Conservation (phyloP, 495 filamentous ascomycete species). For the Aspergillus conjunctus region DNA sequence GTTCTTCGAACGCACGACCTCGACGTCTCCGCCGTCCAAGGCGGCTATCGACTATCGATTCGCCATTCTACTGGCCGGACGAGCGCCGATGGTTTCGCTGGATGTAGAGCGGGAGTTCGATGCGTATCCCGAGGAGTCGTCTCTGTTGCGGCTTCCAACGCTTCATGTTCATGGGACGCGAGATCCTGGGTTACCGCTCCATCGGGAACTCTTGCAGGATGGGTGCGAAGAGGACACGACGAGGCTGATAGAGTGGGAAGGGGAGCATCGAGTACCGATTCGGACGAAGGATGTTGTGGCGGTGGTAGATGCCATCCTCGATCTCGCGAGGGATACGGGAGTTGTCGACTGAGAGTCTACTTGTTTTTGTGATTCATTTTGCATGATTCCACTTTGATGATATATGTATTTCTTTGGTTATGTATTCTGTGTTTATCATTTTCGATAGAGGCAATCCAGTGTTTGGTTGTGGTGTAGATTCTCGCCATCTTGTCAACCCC, state of each 20-base stretch:
- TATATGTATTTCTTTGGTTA: too few relatives aligned
- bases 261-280: slow-evolving; percentile 60
- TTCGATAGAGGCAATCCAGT: too few relatives aligned
- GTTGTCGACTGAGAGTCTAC: too few relatives aligned
- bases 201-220: slow-evolving; percentile 49
- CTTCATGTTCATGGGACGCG: slow-evolving; percentile 63
- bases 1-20: too few relatives aligned
- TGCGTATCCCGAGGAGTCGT: neutral
- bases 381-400: too few relatives aligned
- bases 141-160: slow-evolving; percentile 45
- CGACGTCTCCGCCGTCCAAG: slow-evolving; percentile 1
- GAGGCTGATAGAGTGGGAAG: slow-evolving; percentile 62
- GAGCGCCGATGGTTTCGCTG: slow-evolving; percentile 55
- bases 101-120: slow-evolving; percentile 24
- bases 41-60: slow-evolving; percentile 23
- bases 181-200: slow-evolving; percentile 56
- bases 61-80: slow-evolving; percentile 56
- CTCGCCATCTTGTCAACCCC: too few relatives aligned
- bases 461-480: too few relatives aligned
- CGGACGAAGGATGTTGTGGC: slow-evolving; percentile 54
- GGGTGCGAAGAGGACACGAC: slow-evolving; percentile 49
- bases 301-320: slow-evolving; percentile 50
- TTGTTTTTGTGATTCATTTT: too few relatives aligned
- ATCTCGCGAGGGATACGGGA: slow-evolving; percentile 31
- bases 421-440: too few relatives aligned